Conservation (phyloP, 371 early-diverging fungal species). For the Coemansia sp. region DNA sequence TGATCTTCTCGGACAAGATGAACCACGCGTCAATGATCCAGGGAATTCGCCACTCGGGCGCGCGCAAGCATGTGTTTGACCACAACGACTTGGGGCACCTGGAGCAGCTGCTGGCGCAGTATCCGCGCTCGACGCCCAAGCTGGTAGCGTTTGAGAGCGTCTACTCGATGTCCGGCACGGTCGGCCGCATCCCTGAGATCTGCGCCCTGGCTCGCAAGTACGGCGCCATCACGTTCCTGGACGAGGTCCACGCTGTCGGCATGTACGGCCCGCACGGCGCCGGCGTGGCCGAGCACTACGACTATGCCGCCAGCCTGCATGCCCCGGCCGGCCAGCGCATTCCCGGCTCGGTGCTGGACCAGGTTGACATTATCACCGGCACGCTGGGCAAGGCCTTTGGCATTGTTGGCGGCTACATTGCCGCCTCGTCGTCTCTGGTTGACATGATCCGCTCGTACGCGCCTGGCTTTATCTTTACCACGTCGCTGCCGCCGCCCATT, state of each 20-base stretch:
- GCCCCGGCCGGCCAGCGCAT: slow-evolving; percentile 56
- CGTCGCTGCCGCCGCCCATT: slow-evolving; percentile 94
- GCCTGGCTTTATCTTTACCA: slow-evolving; percentile 99
- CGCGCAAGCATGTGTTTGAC: slow-evolving; percentile 87
- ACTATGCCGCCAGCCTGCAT: slow-evolving; percentile 67
- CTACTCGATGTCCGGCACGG: slow-evolving; percentile 97
- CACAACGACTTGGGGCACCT: slow-evolving; percentile 95
- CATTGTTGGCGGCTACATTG: slow-evolving; percentile 98
- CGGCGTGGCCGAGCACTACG: slow-evolving; percentile 96
- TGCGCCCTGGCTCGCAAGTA: slow-evolving; percentile 92
- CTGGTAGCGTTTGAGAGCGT: slow-evolving; percentile 98
- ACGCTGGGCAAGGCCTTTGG: slow-evolving; percentile 98
- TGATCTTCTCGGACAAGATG: slow-evolving; percentile 90
- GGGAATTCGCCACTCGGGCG: slow-evolving; percentile 93
- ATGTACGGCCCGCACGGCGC: slow-evolving; percentile 97
- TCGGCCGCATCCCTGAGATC: slow-evolving; percentile 95
- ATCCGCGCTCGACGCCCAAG: slow-evolving; percentile 84
- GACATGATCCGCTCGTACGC: slow-evolving; percentile 98
- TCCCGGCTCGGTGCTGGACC: slow-evolving; percentile 71
- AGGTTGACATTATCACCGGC: slow-evolving; percentile 96
- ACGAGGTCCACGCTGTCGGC: slow-evolving; percentile 98
- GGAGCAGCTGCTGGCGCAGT: slow-evolving; percentile 76
- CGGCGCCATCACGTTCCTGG: slow-evolving; percentile 96
- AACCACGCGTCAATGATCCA: slow-evolving; percentile 99
- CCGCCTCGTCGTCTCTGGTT: slow-evolving; percentile 82